Base-by-base conservation (phyloP, 1,139 yeast species). In the Nakaseomyces kungkrabaensis region DNA sequence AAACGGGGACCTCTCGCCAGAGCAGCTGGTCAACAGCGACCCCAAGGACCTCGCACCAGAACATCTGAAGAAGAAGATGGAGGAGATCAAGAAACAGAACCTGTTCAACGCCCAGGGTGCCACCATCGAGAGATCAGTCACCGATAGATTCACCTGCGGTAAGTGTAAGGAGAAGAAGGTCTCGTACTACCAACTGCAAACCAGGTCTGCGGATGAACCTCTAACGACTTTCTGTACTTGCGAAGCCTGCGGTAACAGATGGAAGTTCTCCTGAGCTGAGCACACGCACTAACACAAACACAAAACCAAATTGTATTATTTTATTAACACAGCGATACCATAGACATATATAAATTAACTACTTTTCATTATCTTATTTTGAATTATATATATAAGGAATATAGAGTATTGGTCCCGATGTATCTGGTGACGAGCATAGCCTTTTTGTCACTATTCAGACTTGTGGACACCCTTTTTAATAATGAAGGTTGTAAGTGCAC, bases 201-300 rank as follows among this genome's bases (percentile, higher is more conserved):
- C 98, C 38, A 77, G 98, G 69, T 86, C 96, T 52, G 98, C 98
- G 27, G 98, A 92, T 79, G 98, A 92, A 70, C 98, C 98, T 53
- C 78, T 92, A 64, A 92, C 98, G 7, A 92, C 98, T 2, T 92
- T 92, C 67, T 92, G 97, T 73, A 90, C 97, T 1, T 92, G 97
- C 73, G 97, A 90, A 64, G 86, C 82, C 59, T 92, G 98, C 74
- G 97, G 97, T 58, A 88, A 92, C 66, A 79, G 97, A 69, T 92
- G 97, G 97, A 90, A 92, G 70, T 90, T 90, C 66, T 84, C 92
- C 24, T 84, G 61, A 54, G 22, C 22, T 17, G 22, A 17, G 22
- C 22, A 17, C 22, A 17, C 22, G 22, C 22, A 17, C 22, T 2
- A 17, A 17, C 22, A 17, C 22, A 17, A 17, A 6, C 31, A 29